Evolutionary conservation across 148 eudicot species (phyloP).

Genomic region (Rhododendron williamsianum): DNA sequence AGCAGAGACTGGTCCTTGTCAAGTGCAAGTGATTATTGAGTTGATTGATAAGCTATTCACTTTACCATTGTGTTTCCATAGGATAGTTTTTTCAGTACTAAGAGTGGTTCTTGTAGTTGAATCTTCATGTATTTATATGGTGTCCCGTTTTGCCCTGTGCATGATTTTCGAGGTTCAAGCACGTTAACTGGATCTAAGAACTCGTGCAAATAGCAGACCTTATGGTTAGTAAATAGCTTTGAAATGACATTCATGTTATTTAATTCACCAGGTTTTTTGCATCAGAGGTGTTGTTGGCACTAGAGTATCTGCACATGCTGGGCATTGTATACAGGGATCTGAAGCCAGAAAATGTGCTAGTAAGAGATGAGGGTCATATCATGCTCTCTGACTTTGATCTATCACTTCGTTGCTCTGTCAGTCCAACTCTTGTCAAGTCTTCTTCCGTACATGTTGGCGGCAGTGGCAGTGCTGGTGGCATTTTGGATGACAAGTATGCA

Average conservation of each 20-base stretch:
- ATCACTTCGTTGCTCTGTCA: slow-evolving; percentile 83
- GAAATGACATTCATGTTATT: not conserved
- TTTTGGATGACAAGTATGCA: slow-evolving; percentile 41
- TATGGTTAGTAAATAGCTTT: not conserved
- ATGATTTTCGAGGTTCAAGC: not conserved
- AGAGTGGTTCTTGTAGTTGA: slow-evolving; percentile 1
- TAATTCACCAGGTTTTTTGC: slow-evolving; percentile 58
- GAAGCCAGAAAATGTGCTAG: slow-evolving; percentile 84
- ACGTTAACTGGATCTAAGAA: not conserved
- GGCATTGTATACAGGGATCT: slow-evolving; percentile 87
- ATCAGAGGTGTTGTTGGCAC: slow-evolving; percentile 73
- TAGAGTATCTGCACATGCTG: slow-evolving; percentile 87
- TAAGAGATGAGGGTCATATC: slow-evolving; percentile 80
- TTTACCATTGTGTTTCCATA: not conserved
- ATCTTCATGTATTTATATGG: not conserved
- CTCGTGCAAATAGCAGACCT: not conserved
- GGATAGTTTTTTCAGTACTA: not conserved
- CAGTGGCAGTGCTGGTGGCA: slow-evolving; percentile 25
- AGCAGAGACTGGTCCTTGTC: not conserved
- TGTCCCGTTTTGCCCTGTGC: not conserved
- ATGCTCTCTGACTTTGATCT: slow-evolving; percentile 91
- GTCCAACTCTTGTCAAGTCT: slow-evolving; percentile 83
- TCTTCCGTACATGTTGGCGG: slow-evolving; percentile 33
- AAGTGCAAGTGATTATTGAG: not conserved
- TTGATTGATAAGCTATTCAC: not conserved